These are phyloP conservation scores for Penicillium sp. DNA, from an alignment of 2,329 filamentous ascomycete species.

Conservation along the genomic window DNA sequence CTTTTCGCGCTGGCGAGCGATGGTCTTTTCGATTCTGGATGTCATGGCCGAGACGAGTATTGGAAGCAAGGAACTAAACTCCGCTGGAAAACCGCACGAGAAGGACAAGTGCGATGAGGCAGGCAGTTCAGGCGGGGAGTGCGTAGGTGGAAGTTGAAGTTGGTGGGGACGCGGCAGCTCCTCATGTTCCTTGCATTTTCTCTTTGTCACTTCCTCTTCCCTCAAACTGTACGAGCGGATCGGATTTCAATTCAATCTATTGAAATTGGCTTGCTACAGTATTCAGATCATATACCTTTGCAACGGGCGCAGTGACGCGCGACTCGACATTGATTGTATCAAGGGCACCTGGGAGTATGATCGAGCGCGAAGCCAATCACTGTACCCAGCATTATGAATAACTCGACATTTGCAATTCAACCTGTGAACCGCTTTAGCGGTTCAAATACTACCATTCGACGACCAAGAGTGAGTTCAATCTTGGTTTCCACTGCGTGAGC, in stretches of 20 bases:
- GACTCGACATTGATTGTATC: no score
- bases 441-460: conserved; percentile 62
- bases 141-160: conserved; percentile 9
- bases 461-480: conserved; percentile 57
- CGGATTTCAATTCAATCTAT: not conserved
- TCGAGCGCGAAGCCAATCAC: no score
- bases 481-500: not conserved
- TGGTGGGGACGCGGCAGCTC: conserved; percentile 16
- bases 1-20: conserved; percentile 72
- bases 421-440: conserved; percentile 65
- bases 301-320: not conserved
- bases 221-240: no score
- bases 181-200: conserved; percentile 5
- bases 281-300: no score
- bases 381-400: conserved; percentile 26
- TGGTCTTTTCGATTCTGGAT: conserved; percentile 60
- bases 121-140: conserved; percentile 14
- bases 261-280: not conserved
- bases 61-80: no score
- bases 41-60: conserved; percentile 36
- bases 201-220: conserved; percentile 1
- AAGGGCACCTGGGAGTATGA: no score
- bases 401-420: conserved; percentile 56
- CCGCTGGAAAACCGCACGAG: no score
- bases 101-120: conserved; percentile 2